Evolutionary conservation across 1,284 basidiomycete species (phyloP).

Genomic region (Tausonia pullulans): DNA sequence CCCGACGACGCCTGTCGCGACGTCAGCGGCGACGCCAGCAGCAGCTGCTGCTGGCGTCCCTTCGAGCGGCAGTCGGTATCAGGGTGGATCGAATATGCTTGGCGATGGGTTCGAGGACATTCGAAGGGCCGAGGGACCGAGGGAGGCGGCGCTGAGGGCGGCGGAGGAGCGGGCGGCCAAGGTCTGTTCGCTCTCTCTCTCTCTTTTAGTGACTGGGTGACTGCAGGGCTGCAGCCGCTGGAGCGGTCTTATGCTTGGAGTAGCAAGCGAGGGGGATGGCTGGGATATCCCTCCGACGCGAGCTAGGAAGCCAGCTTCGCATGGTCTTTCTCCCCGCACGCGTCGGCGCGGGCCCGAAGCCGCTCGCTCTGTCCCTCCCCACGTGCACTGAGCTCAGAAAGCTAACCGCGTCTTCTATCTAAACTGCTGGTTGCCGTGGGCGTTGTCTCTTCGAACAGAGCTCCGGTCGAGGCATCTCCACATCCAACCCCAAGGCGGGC

Average conservation of each 20-base stretch:
- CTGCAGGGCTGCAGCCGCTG: no score
- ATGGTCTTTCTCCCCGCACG: no score
- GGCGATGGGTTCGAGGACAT: conserved; percentile 14
- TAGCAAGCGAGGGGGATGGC: no score
- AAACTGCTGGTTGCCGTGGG: not conserved
- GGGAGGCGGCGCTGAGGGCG: conserved; percentile 8
- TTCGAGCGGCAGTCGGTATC: not conserved
- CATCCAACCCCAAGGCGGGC: conserved; percentile 12
- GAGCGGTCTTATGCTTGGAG: no score
- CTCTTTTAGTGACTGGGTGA: not conserved
- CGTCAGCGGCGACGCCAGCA: not conserved
- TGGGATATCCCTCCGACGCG: no score
- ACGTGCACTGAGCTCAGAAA: not conserved
- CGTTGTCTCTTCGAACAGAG: not conserved
- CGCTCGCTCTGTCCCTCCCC: not conserved
- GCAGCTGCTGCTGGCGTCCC: not conserved
- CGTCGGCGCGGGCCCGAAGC: no score
- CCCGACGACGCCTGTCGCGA: not conserved
- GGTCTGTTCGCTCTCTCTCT: not conserved
- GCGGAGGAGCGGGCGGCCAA: conserved; percentile 10
- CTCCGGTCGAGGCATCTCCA: conserved; percentile 9
- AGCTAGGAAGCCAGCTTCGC: no score
- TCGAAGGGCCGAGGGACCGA: conserved; percentile 2
- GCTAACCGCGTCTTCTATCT: not conserved
- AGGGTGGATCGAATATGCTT: conserved; percentile 4